Conservation (phyloP, 177 flowering plant genomes). For the Vitis hybrid region DNA sequence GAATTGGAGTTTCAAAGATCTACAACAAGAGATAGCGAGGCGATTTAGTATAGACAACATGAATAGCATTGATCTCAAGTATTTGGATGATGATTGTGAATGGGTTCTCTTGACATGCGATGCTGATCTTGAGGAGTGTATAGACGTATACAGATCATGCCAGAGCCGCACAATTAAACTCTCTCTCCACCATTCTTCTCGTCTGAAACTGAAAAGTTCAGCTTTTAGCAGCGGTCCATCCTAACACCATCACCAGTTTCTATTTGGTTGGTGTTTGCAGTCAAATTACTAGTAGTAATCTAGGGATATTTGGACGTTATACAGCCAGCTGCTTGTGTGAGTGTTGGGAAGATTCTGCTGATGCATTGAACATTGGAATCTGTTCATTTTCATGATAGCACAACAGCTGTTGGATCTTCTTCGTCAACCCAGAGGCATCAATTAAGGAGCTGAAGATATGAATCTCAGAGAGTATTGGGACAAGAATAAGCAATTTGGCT, state of each 20-base stretch:
- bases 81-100: conserved; percentile 83
- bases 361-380: background rate
- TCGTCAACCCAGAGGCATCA: background rate
- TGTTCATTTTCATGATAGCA: conserved; percentile 5
- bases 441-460: too few relatives aligned
- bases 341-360: background rate
- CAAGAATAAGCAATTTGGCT: background rate
- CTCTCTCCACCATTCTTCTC: conserved; percentile 28
- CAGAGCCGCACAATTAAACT: conserved; percentile 49
- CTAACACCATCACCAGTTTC: conserved; percentile 12
- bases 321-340: background rate
- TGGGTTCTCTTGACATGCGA: conserved; percentile 87
- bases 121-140: conserved; percentile 81
- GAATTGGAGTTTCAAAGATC: conserved; percentile 52
- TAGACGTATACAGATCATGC: conserved; percentile 47
- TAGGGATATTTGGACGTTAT: background rate
- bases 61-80: conserved; percentile 52
- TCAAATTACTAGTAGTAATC: background rate
- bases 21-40: conserved; percentile 56
- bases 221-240: conserved; percentile 35
- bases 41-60: conserved; percentile 57
- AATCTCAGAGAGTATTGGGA: background rate
- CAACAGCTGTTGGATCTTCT: background rate
- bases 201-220: conserved; percentile 30
- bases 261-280: background rate